A percentile compares a stretch with the other conserved stretches of the same genome.
Conservation (phyloP, 1,139 yeast genomes). For the Saccharomyces hybrid region DNA sequence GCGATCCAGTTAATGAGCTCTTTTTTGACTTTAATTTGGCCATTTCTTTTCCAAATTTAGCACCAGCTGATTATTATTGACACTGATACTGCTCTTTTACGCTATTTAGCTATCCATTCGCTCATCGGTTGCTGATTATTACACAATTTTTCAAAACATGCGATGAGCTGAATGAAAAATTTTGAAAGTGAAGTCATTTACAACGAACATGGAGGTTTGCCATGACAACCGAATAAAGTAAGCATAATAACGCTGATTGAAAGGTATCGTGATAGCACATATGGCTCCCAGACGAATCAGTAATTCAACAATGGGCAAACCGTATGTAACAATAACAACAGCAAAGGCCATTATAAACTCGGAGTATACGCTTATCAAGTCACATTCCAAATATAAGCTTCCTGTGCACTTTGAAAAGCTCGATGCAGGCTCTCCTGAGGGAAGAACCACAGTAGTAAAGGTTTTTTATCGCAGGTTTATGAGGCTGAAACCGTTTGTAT, state of each 20-base stretch:
- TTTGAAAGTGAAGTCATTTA: not conserved
- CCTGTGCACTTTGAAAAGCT: not conserved
- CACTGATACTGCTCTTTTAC: not conserved
- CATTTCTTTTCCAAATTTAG: constrained; percentile 13
- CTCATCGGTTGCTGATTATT: not conserved
- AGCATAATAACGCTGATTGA: not conserved
- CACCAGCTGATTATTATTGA: not conserved
- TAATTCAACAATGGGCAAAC: not conserved
- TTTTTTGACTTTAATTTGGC: constrained; percentile 21
- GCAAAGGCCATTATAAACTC: constrained; percentile 19
- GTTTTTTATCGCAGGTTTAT: constrained; percentile 22
- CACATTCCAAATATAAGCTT: constrained; percentile 11
- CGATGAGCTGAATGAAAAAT: constrained; percentile 3
- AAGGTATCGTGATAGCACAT: not conserved
- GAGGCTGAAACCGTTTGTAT: constrained; percentile 24
- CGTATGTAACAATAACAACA: constrained; percentile 11
- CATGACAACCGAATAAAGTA: not conserved
- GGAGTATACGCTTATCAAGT: constrained; percentile 13
- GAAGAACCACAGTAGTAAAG: constrained; percentile 6
- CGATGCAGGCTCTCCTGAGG: constrained; percentile 3
- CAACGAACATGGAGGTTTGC: not conserved
- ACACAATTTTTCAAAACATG: not conserved
- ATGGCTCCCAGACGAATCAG: not conserved
- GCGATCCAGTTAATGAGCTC: constrained; percentile 25
- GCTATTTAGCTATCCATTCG: not conserved